phyloP scores from a whole-genome alignment of 1,284 basidiomycete species.

The Trichosporon asahii region DNA sequence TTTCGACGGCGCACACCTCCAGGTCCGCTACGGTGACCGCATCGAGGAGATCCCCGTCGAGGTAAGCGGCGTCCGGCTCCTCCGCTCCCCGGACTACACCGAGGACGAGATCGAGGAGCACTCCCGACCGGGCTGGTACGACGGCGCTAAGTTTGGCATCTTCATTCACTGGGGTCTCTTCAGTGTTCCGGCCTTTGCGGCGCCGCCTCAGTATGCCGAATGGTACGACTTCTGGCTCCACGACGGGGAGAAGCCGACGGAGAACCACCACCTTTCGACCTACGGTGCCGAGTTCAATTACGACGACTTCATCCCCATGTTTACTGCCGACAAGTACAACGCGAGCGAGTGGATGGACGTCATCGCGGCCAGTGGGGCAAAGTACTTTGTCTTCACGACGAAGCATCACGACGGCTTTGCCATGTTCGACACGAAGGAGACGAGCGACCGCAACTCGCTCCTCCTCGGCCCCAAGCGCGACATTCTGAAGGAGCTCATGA shows the following conservation, averaged over 20 bases:
- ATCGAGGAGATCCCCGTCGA: neutral
- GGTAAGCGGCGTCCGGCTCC: conserved; percentile 11
- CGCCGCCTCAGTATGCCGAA: conserved; percentile 55
- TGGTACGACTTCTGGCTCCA: conserved; percentile 56
- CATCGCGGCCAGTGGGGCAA: conserved; percentile 60
- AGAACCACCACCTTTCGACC: conserved; percentile 57
- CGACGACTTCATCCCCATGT: conserved; percentile 61
- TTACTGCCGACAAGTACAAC: conserved; percentile 58
- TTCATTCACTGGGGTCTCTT: conserved; percentile 64
- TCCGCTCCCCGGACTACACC: conserved; percentile 18
- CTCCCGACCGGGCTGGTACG: conserved; percentile 21
- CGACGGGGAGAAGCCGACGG: conserved; percentile 49
- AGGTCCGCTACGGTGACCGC: neutral
- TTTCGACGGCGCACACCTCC: neutral
- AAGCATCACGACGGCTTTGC: conserved; percentile 54
- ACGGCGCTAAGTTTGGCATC: conserved; percentile 38
- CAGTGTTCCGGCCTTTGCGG: conserved; percentile 49
- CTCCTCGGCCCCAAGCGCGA: conserved; percentile 58
- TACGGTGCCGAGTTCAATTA: conserved; percentile 58
- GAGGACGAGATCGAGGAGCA: conserved; percentile 18
- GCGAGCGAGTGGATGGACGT: conserved; percentile 59
- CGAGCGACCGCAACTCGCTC: conserved; percentile 57
- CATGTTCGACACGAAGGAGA: conserved; percentile 57
- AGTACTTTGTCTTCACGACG: conserved; percentile 62
- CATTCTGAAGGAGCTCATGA: conserved; percentile 58